Conservation (phyloP, 1,139 yeast species). For the Pneumocystis canis region DNA sequence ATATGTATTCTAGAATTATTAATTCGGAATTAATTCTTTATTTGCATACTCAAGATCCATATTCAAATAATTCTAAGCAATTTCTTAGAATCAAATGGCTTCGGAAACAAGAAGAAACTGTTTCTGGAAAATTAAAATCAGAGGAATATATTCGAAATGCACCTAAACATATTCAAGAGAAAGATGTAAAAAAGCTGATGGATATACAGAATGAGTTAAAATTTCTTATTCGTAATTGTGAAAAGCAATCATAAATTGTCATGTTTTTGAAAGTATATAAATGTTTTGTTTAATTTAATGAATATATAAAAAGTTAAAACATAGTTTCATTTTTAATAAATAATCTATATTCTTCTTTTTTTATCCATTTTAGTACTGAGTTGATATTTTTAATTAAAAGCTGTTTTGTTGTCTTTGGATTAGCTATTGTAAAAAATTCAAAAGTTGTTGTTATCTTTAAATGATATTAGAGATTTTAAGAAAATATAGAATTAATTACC, state of each 20-base stretch:
- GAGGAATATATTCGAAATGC: slow-evolving; percentile 1
- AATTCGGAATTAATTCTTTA: background rate
- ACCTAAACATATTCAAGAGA: background rate
- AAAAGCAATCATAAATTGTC: background rate
- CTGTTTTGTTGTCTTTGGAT: slow-evolving; percentile 3
- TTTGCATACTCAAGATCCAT: background rate
- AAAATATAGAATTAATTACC: background rate
- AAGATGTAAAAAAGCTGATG: background rate
- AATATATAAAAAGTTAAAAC: slow-evolving; percentile 3
- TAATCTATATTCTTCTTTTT: slow-evolving; percentile 11
- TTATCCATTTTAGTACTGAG: slow-evolving; percentile 6
- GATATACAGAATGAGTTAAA: background rate
- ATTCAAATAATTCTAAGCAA: background rate
- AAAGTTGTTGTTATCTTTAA: slow-evolving; percentile 10
- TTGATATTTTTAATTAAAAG: slow-evolving; percentile 7
- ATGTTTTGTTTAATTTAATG: background rate
- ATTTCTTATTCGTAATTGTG: background rate
- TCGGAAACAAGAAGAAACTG: background rate
- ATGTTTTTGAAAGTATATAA: background rate
- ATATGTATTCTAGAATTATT: background rate
- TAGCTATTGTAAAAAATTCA: slow-evolving; percentile 9
- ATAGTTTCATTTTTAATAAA: slow-evolving; percentile 9
- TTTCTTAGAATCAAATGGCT: background rate
- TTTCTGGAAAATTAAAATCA: background rate
- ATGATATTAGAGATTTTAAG: background rate